Conservation (phyloP, 129 eudicot genomes). For the Erigeron canadensis region DNA sequence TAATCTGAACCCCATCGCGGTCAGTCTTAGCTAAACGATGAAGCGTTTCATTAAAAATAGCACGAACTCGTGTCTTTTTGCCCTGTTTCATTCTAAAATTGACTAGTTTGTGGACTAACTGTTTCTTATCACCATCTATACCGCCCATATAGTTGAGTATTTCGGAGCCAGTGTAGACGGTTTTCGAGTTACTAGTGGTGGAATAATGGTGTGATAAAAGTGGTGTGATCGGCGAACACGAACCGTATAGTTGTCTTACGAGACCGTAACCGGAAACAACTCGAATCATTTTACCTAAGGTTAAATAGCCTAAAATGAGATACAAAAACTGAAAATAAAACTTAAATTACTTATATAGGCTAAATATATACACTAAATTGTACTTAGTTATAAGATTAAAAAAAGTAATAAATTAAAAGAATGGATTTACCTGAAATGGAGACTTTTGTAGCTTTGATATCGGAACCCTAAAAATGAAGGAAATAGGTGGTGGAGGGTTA, state of each 20-base stretch:
- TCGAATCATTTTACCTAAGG: constrained; percentile 29
- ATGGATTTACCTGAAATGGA: too few relatives aligned
- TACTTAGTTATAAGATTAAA: too few relatives aligned
- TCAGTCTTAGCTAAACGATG: constrained; percentile 33
- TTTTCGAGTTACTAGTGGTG: constrained; percentile 20
- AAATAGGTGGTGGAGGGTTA: too few relatives aligned
- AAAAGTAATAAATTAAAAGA: too few relatives aligned
- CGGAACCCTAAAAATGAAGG: too few relatives aligned
- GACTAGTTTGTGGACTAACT: constrained; percentile 34
- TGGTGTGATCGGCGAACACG: constrained; percentile 14
- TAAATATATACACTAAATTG: too few relatives aligned
- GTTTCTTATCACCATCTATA: constrained; percentile 31
- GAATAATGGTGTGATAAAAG: constrained; percentile 25
- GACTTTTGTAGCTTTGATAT: too few relatives aligned
- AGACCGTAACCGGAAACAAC: constrained; percentile 18
- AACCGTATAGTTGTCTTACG: constrained; percentile 18
- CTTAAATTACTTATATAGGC: too few relatives aligned
- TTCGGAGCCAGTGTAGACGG: constrained; percentile 35
- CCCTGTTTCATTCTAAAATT: constrained; percentile 44
- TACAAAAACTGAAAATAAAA: background rate
- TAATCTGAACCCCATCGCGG: constrained; percentile 32
- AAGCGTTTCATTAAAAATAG: constrained; percentile 32
- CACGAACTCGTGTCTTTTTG: constrained; percentile 34
- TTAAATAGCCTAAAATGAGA: too few relatives aligned
- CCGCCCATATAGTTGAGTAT: constrained; percentile 38